Conservation (phyloP, 495 filamentous ascomycete genomes). For the Glutinoglossum americanum region DNA sequence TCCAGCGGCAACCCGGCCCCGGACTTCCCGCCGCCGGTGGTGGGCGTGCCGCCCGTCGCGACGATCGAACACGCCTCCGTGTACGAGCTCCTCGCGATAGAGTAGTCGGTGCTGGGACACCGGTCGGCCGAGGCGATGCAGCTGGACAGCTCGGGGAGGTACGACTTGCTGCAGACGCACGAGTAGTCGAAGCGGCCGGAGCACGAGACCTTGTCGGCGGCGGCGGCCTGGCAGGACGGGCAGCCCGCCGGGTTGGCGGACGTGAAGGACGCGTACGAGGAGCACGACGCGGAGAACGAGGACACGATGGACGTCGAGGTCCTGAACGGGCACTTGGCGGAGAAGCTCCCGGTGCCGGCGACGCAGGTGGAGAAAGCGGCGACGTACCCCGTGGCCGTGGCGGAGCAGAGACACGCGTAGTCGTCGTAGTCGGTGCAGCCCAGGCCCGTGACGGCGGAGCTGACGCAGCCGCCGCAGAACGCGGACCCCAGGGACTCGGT, state of each 20-base stretch:
- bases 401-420: not conserved
- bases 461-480: not conserved
- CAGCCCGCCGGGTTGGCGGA: not conserved
- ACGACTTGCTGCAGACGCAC: not conserved
- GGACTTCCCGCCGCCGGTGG: not conserved
- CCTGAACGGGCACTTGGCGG: not conserved
- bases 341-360: not conserved
- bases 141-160: not conserved
- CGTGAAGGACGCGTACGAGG: not conserved
- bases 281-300: not conserved
- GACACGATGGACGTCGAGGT: not conserved
- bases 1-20: not conserved
- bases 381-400: not conserved
- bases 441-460: not conserved
- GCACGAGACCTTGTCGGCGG: not conserved
- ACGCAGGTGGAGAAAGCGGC: not conserved
- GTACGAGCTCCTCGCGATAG: not conserved
- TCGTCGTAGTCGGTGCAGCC: not conserved
- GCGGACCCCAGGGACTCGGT: not conserved
- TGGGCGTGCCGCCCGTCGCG: not conserved
- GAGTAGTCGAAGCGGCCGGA: not conserved
- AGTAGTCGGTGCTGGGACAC: not conserved
- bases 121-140: not conserved
- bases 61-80: not conserved
- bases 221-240: not conserved